Conservation (phyloP, 768 basidiomycete species). For the Serendipita sp. region DNA sequence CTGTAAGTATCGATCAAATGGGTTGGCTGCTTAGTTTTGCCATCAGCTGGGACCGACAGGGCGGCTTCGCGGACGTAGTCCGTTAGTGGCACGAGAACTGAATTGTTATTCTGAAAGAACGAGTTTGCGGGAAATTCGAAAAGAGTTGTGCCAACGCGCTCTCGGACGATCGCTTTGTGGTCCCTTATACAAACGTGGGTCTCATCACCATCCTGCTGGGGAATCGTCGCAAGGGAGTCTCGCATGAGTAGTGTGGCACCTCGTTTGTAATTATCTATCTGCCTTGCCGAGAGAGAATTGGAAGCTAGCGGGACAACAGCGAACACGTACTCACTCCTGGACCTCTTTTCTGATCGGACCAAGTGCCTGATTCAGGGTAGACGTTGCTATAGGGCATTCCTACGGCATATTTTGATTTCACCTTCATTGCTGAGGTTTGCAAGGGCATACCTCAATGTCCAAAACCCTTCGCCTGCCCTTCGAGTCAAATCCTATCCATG, state of each 20-base stretch:
- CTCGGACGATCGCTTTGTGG: conserved; percentile 65
- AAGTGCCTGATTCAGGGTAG: conserved; percentile 56
- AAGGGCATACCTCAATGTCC: conserved; percentile 66
- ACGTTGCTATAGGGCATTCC: conserved; percentile 88
- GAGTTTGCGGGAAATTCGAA: conserved; percentile 80
- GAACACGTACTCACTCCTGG: conserved; percentile 34
- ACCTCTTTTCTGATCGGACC: conserved; percentile 46
- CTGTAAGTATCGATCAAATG: conserved; percentile 95
- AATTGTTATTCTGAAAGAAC: conserved; percentile 99
- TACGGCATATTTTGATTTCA: conserved; percentile 18
- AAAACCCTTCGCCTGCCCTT: conserved; percentile 57
- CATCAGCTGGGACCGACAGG: conserved; percentile 20
- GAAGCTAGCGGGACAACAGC: not conserved
- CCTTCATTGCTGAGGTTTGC: not conserved
- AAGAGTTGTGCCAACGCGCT: conserved; percentile 60
- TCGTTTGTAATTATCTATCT: conserved; percentile 62
- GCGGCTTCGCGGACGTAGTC: conserved; percentile 66
- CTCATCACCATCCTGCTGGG: conserved; percentile 26
- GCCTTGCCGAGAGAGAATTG: conserved; percentile 27
- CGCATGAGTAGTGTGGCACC: conserved; percentile 84
- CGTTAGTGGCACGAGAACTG: conserved; percentile 72
- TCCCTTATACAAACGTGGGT: conserved; percentile 70
- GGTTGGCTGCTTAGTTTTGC: conserved; percentile 25
- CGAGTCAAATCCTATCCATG: conserved; percentile 80
- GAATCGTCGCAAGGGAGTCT: conserved; percentile 45